Evolutionary conservation across 2,329 filamentous ascomycete species (phyloP), one percentile per base, ranked within the genome.

Genomic region (Verticillium albo-atrum): DNA sequence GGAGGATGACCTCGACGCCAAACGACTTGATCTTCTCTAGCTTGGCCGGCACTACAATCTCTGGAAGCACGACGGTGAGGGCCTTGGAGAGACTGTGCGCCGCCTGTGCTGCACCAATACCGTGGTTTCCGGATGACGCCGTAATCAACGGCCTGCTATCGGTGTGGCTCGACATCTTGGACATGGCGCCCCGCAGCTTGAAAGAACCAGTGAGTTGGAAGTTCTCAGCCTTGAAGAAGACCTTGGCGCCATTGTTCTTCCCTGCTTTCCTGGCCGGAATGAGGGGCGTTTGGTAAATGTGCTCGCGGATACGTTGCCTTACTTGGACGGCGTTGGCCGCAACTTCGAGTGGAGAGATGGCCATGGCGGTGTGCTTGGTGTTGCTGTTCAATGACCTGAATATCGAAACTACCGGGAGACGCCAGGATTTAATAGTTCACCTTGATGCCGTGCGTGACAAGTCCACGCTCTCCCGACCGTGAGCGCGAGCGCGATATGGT

Each of bases 161-260:
- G 9, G 35, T 12, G 4, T 56, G 34, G 1, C 60, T 61, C 10
- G 67, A 67, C 32, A 68, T 62, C 32, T 68, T 68, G 56, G 67
- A 63, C 58, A 62, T 67, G 35, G 67, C 67, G n/a, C 67, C 67
- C 4, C 67, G 61, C 12, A 68, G 17, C 53, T 68, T 68, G 62
- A 68, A 68, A 10, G 67, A 68, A 20, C 66, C 67, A 0, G 67
- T 68, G 27, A 66, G 59, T 35, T 68, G 66, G 12, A 68, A 66
- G 37, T 68, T 68, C 27, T 68, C 67, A 1, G 65, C 66, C 26
- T 68, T 68, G 62, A 68, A 67, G 26, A 66, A 56, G 12, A 67
- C 56, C 9, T 30, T 61, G n/a, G 58, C 57, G 7, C 52, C 51
- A 32, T 34, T 1, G 28, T 26, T 25, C 6, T 55, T 35, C 15